Conservation (phyloP, 164 flowering plant species). For the Annona cherimola region DNA sequence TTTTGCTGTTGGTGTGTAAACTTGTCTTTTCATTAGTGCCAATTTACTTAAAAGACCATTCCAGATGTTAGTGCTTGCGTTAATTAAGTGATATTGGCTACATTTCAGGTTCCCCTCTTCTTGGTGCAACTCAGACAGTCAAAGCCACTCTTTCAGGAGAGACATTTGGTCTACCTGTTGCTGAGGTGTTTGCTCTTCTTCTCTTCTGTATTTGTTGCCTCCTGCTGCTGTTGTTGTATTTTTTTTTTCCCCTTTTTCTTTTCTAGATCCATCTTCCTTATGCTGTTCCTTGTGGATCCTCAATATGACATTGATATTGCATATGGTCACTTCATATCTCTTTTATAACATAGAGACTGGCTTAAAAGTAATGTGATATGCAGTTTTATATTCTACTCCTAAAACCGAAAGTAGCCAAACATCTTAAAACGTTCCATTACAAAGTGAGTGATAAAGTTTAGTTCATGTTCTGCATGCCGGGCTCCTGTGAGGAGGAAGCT, state of each 20-base stretch:
- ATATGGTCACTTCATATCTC: no score
- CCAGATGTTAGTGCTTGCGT: constrained; percentile 4
- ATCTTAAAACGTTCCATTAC: no score
- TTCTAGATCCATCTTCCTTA: neutral
- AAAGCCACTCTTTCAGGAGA: constrained; percentile 72
- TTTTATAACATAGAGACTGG: no score
- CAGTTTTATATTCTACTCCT: no score
- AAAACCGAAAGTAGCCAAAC: no score
- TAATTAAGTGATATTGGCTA: constrained; percentile 4
- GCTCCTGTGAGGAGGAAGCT: no score
- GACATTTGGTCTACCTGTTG: constrained; percentile 86
- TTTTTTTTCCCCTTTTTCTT: neutral
- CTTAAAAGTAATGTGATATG: no score
- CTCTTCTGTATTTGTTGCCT: neutral
- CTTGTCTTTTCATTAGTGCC: constrained; percentile 1
- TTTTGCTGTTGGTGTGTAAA: constrained; percentile 87
- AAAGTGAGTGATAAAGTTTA: no score
- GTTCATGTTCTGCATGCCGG: no score
- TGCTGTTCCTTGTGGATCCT: neutral
- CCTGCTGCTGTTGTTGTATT: neutral
- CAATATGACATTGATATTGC: neutral
- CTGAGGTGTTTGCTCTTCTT: constrained; percentile 52
- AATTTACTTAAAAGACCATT: constrained; percentile 6
- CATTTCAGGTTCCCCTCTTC: constrained; percentile 77
- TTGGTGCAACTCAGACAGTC: constrained; percentile 73